Evolutionary conservation across 768 basidiomycete genomes (phyloP).

Genomic region (Serendipita sp.): DNA sequence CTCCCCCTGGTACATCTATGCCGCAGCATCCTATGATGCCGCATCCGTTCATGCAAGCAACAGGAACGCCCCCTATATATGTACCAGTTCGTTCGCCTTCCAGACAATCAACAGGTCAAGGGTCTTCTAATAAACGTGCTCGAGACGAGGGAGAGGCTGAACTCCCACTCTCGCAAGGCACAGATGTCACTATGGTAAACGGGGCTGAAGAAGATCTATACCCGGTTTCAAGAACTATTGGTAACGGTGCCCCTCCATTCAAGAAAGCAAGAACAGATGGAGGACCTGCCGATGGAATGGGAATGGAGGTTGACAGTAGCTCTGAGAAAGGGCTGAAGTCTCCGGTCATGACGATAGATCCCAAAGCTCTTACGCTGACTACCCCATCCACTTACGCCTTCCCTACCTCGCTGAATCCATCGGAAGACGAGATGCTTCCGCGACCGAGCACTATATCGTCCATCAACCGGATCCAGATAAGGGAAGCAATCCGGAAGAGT

Average conservation of each 20-base stretch:
- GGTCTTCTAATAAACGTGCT: constrained; percentile 26
- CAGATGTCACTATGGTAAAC: constrained; percentile 18
- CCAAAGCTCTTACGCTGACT: not conserved
- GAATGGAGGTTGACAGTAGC: not conserved
- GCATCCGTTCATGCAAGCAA: constrained; percentile 26
- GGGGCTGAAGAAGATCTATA: constrained; percentile 27
- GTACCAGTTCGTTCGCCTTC: constrained; percentile 15
- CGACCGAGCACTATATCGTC: not conserved
- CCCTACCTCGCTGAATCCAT: not conserved
- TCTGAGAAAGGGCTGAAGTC: not conserved
- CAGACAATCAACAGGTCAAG: constrained; percentile 13
- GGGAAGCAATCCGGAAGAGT: constrained; percentile 31
- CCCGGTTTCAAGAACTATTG: constrained; percentile 26
- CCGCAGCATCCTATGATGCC: constrained; percentile 28
- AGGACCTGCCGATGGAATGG: not conserved
- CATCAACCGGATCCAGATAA: not conserved
- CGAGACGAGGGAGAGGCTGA: not conserved
- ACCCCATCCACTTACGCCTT: not conserved
- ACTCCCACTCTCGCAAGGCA: not conserved
- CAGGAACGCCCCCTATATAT: constrained; percentile 10
- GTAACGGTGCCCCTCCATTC: constrained; percentile 15
- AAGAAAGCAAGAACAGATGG: constrained; percentile 6
- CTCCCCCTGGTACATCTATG: constrained; percentile 31
- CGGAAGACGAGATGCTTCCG: not conserved
- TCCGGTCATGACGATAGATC: not conserved